Conservation (phyloP, 352 stramenopile genomes). For the Pythium volutum region DNA sequence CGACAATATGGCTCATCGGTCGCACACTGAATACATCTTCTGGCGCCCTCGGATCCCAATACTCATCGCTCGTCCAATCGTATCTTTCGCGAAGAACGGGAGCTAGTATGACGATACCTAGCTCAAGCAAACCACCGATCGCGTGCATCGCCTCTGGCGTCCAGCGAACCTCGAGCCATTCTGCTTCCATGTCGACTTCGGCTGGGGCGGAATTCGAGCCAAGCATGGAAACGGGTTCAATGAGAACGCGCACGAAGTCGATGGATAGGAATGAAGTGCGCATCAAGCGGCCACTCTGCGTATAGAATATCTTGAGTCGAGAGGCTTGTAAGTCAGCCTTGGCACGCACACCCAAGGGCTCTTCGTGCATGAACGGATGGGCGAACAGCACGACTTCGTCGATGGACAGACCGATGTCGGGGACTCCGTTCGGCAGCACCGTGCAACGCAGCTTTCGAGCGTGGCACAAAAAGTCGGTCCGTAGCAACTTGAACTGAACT, state of each 20-base stretch:
- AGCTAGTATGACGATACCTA: slow-evolving; percentile 44
- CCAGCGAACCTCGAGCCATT: slow-evolving; percentile 79
- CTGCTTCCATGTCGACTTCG: slow-evolving; percentile 69
- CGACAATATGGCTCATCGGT: slow-evolving; percentile 29
- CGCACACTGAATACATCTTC: slow-evolving; percentile 35
- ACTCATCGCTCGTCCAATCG: slow-evolving; percentile 24
- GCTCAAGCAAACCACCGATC: slow-evolving; percentile 56
- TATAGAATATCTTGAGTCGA: slow-evolving; percentile 47
- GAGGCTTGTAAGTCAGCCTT: slow-evolving; percentile 63
- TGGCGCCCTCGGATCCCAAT: slow-evolving; percentile 14
- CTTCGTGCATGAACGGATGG: slow-evolving; percentile 49
- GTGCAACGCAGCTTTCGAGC: slow-evolving; percentile 35
- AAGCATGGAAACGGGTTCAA: slow-evolving; percentile 41
- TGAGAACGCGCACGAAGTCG: slow-evolving; percentile 64
- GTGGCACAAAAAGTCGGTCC: slow-evolving; percentile 36
- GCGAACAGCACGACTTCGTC: slow-evolving; percentile 58
- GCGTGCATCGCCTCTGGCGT: slow-evolving; percentile 53
- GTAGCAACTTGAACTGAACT: slow-evolving; percentile 58
- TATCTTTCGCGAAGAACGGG: slow-evolving; percentile 28
- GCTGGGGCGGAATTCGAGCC: slow-evolving; percentile 35
- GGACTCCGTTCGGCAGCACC: slow-evolving; percentile 46
- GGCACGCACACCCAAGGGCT: slow-evolving; percentile 56
- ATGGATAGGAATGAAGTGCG: slow-evolving; percentile 53
- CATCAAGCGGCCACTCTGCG: slow-evolving; percentile 16
- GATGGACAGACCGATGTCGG: slow-evolving; percentile 37